Percentiles rank a stretch among this genome's conserved stretches.
phyloP scores from a whole-genome alignment of 2,329 filamentous ascomycete species.

The Didymella pinodella region DNA sequence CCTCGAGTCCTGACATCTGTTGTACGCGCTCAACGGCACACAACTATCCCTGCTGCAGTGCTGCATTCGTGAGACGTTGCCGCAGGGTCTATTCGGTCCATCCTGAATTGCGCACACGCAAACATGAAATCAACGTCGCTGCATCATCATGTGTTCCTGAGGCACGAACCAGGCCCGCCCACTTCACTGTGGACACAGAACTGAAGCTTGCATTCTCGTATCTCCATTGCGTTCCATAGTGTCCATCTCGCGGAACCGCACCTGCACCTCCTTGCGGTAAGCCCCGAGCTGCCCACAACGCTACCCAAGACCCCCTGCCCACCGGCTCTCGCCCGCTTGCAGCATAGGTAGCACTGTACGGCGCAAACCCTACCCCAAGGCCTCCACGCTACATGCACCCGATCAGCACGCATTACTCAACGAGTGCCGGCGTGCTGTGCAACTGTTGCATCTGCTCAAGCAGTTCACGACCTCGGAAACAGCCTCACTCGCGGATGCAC shows the following conservation, averaged over 20 bases:
- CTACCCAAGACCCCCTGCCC: slow-evolving; percentile 8
- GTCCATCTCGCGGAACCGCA: slow-evolving; percentile 8
- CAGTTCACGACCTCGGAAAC: slow-evolving; percentile 2
- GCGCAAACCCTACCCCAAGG: slow-evolving; percentile 16
- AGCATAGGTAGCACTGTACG: slow-evolving; percentile 20
- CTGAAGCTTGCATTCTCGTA: background rate
- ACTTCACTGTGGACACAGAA: background rate
- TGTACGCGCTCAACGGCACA: slow-evolving; percentile 8
- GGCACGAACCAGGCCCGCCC: background rate
- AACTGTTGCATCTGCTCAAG: slow-evolving; percentile 4
- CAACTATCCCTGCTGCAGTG: slow-evolving; percentile 11
- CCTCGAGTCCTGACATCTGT: slow-evolving; percentile 6
- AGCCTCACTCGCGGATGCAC: slow-evolving; percentile 9
- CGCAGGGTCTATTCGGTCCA: slow-evolving; percentile 8
- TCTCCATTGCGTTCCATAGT: background rate
- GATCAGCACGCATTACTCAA: slow-evolving; percentile 9
- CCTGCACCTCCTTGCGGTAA: slow-evolving; percentile 17
- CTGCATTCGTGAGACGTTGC: slow-evolving; percentile 9
- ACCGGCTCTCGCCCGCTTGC: slow-evolving; percentile 15
- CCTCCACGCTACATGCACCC: slow-evolving; percentile 11
- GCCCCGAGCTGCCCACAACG: slow-evolving; percentile 8
- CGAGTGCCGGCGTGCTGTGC: slow-evolving; percentile 1
- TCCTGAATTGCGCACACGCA: background rate
- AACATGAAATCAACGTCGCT: slow-evolving; percentile 6
- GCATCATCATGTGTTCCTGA: background rate